phyloP scores from a whole-genome alignment of 2,329 filamentous ascomycete species.

The Pseudogymnoascus sp. region DNA sequence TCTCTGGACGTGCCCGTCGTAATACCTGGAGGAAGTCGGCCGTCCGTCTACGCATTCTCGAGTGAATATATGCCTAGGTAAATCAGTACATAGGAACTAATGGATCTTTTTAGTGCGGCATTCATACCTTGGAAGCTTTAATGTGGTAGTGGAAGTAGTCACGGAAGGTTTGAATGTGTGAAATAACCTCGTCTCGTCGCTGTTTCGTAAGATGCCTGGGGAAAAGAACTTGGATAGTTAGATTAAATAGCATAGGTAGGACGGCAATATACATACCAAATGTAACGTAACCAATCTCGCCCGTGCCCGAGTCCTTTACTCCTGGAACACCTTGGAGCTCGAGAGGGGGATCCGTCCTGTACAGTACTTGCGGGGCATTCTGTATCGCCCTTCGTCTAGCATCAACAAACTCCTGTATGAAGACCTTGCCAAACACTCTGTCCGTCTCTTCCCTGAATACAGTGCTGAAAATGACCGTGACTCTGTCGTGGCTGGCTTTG shows the following conservation, averaged over 20 bases:
- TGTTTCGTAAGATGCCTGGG: constrained; percentile 87
- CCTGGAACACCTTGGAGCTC: constrained; percentile 83
- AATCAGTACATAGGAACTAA: constrained; percentile 15
- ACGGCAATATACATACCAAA: constrained; percentile 56
- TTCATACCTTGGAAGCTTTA: constrained; percentile 79
- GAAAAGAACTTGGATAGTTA: constrained; percentile 63
- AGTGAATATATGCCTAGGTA: constrained; percentile 83
- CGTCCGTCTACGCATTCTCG: constrained; percentile 92
- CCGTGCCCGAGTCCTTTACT: constrained; percentile 64
- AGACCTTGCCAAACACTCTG: constrained; percentile 93
- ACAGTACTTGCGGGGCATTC: constrained; percentile 95
- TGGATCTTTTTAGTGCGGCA: neutral
- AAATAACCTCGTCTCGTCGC: constrained; percentile 89
- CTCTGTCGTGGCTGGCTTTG: constrained; percentile 93
- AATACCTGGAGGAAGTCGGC: constrained; percentile 99
- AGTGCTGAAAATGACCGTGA: constrained; percentile 98
- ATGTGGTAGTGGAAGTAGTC: constrained; percentile 99
- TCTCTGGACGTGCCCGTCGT: constrained; percentile 87
- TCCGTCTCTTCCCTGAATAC: constrained; percentile 98
- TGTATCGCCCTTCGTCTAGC: constrained; percentile 90
- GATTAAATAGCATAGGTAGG: constrained; percentile 16
- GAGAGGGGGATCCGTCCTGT: constrained; percentile 86
- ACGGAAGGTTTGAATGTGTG: constrained; percentile 98
- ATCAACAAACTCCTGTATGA: constrained; percentile 97
- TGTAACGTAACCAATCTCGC: constrained; percentile 93